A percentile compares a stretch with the other conserved stretches of the same genome.
Conservation (phyloP, 352 stramenopile genomes). For the Phytophthora capsici region DNA sequence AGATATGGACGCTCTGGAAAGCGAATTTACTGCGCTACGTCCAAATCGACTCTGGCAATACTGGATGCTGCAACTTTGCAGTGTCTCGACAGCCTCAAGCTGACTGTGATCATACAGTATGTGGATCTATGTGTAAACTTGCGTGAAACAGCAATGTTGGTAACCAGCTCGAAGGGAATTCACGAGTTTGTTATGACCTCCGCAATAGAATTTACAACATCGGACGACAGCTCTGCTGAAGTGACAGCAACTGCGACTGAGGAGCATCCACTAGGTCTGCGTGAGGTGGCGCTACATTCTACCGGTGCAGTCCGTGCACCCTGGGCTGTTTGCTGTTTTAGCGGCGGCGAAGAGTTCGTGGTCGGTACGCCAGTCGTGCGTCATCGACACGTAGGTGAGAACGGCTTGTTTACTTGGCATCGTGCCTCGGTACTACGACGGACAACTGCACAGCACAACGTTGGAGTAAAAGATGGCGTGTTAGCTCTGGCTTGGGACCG, state of each 20-base stretch:
- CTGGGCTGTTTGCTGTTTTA: slow-evolving; percentile 80
- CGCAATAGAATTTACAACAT: background rate
- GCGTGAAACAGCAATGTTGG: slow-evolving; percentile 53
- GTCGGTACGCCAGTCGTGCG: slow-evolving; percentile 80
- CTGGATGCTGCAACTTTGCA: slow-evolving; percentile 57
- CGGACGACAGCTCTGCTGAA: slow-evolving; percentile 6
- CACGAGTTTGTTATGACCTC: slow-evolving; percentile 58
- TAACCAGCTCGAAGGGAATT: slow-evolving; percentile 81
- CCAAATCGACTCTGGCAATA: slow-evolving; percentile 69
- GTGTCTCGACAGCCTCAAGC: slow-evolving; percentile 53
- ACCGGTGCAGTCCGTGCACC: slow-evolving; percentile 76
- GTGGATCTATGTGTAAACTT: slow-evolving; percentile 68
- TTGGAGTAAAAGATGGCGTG: slow-evolving; percentile 78
- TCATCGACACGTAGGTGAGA: slow-evolving; percentile 81
- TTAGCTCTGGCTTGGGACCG: slow-evolving; percentile 68
- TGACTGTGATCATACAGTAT: slow-evolving; percentile 69
- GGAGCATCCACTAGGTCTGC: slow-evolving; percentile 30
- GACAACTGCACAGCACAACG: slow-evolving; percentile 69
- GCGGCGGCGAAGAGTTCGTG: slow-evolving; percentile 66
- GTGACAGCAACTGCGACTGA: background rate
- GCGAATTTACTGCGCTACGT: slow-evolving; percentile 76
- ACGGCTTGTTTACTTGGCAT: slow-evolving; percentile 83
- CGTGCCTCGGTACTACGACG: slow-evolving; percentile 38
- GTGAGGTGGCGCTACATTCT: slow-evolving; percentile 59
- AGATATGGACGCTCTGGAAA: slow-evolving; percentile 56